Conservation (phyloP, 2,329 filamentous ascomycete genomes). For the Fonsecaea multimorphosa region DNA sequence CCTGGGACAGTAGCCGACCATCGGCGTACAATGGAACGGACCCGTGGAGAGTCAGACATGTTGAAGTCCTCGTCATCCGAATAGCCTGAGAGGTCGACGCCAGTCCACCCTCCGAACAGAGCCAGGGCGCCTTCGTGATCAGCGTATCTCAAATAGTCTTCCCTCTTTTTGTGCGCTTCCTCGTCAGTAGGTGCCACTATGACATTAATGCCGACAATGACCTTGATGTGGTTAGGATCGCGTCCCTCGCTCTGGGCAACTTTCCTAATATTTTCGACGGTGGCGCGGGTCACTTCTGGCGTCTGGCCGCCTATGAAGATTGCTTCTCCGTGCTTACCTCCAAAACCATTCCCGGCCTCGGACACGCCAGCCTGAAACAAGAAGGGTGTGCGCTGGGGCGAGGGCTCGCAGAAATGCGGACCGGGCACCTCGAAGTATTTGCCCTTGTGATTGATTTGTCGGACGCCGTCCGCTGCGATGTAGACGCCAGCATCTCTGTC, state of each 20-base stretch:
- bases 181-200: slow-evolving; percentile 58
- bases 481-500: slow-evolving; percentile 66
- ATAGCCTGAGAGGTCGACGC: slow-evolving; percentile 63
- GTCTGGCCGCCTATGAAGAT: slow-evolving; percentile 56
- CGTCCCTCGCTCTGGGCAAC: slow-evolving; percentile 56
- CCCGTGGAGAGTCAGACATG: slow-evolving; percentile 58
- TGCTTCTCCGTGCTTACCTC: slow-evolving; percentile 52
- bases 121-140: slow-evolving; percentile 61
- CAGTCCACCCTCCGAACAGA: slow-evolving; percentile 64
- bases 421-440: slow-evolving; percentile 53
- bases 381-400: slow-evolving; percentile 56
- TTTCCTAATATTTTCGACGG: slow-evolving; percentile 51
- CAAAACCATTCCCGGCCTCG: slow-evolving; percentile 54
- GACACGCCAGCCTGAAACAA: slow-evolving; percentile 56
- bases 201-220: slow-evolving; percentile 59
- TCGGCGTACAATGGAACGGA: slow-evolving; percentile 48
- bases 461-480: slow-evolving; percentile 62
- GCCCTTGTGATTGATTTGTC: slow-evolving; percentile 67
- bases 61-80: slow-evolving; percentile 65
- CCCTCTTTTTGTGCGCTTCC: slow-evolving; percentile 60
- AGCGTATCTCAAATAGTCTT: slow-evolving; percentile 58
- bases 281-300: slow-evolving; percentile 49
- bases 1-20: slow-evolving; percentile 42
- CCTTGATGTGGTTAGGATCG: slow-evolving; percentile 63
- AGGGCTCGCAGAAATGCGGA: slow-evolving; percentile 54